Evolutionary conservation across 129 eudicot genomes (phyloP), one percentile per base, ranked within the genome.

Genomic region (Rutidosis leptorrhynchoides): DNA sequence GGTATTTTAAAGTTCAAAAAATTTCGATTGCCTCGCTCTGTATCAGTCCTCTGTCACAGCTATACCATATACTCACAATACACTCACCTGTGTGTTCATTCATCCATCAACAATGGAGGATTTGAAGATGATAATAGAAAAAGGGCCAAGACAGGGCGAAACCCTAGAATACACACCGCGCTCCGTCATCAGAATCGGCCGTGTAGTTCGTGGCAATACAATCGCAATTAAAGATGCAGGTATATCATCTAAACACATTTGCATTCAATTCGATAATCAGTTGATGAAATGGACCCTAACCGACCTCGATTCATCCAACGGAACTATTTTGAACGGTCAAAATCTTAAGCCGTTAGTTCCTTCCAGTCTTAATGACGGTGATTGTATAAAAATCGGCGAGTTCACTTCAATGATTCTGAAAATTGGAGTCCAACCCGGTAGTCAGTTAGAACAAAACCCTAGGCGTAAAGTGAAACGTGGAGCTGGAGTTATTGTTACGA

Each of bases 251-350:
- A 85, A 92, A 28, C 98, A 92, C 81, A 65, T 88, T 16, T 10
- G 43, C 42, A 79, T 92, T 71, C 58, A 72, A 25, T 89, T 78
- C 75, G 84, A 74, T 12, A 23, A n/a, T n/a, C 67, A 48, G 1
- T 10, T 64, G 3, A 70, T 37, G 4, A 43, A 57, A 35, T 92
- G 96, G 95, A 37, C 69, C 23, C 24, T 88, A 29, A 59, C 69
- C 3, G 96, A 92, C 54, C 80, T 92, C 17, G 91, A 65, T 3
- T 92, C 98, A 0, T 85, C 96, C 0, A 92, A 92, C 57, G 98
- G 96, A 8, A 92, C 96, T 56, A 0, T 81, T 8, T 26, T 88
- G 67, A 88, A 85, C 72, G 78, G 40, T 2, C 19, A 21, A 15
- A 5, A 5, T 32, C 71, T 92, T n/a, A 23, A 45, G 11, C 82